Percentiles rank a stretch among this genome's conserved stretches.
phyloP scores from a whole-genome alignment of 805 yeast genomes.

The Saturnispora diversa region DNA sequence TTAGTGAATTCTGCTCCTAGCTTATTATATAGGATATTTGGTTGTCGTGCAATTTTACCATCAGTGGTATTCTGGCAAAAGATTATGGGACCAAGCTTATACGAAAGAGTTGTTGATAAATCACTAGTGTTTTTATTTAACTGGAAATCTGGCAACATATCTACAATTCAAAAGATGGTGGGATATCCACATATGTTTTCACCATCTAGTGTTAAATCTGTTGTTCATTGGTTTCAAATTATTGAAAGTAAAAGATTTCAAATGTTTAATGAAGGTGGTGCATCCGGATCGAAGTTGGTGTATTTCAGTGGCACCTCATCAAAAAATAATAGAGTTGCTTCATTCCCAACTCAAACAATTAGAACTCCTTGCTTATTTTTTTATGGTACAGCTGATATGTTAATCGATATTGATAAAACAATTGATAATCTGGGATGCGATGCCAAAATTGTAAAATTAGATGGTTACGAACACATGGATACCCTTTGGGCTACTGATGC shows the following conservation, averaged over 20 bases:
- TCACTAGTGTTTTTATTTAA: conserved; percentile 40
- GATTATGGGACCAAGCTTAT: conserved; percentile 44
- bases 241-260: conserved; percentile 41
- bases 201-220: conserved; percentile 49
- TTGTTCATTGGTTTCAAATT: conserved; percentile 42
- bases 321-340: conserved; percentile 40
- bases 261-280: conserved; percentile 42
- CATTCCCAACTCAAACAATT: conserved; percentile 58
- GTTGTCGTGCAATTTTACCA: conserved; percentile 65
- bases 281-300: conserved; percentile 27
- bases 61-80: conserved; percentile 55
- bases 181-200: conserved; percentile 48
- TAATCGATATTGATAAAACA: conserved; percentile 81
- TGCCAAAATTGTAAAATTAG: conserved; percentile 38
- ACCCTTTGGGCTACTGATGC: conserved; percentile 80
- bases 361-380: conserved; percentile 70
- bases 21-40: conserved; percentile 63
- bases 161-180: conserved; percentile 36
- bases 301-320: conserved; percentile 21
- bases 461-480: conserved; percentile 81
- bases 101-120: conserved; percentile 37
- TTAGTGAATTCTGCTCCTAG: conserved; percentile 71
- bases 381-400: conserved; percentile 73
- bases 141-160: conserved; percentile 40
- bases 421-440: conserved; percentile 52